Evolutionary conservation across 73 alveolate genomes (phyloP).

Genomic region (Blepharisma japonicum): DNA sequence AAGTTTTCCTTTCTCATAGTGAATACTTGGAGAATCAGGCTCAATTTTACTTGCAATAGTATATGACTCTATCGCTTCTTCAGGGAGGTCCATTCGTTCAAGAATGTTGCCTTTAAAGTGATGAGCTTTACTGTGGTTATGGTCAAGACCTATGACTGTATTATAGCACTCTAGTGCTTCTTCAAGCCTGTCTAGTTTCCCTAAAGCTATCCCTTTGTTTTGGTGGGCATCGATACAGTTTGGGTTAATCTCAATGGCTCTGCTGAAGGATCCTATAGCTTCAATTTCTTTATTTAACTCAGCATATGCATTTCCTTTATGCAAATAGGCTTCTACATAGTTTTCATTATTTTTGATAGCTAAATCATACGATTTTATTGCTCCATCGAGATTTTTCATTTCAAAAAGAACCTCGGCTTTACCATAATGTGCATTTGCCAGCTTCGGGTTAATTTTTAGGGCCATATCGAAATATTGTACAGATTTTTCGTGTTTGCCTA

Average conservation of each 20-base stretch:
- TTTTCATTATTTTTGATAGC: too few relatives aligned
- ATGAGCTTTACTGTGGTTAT: constrained; percentile 79
- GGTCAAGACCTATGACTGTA: constrained; percentile 71
- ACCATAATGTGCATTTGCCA: background rate
- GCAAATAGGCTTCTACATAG: constrained; percentile 44
- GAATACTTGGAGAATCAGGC: constrained; percentile 42
- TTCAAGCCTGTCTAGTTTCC: constrained; percentile 73
- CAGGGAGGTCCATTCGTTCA: constrained; percentile 1
- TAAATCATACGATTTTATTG: too few relatives aligned
- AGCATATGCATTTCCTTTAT: constrained; percentile 86
- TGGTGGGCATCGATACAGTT: constrained; percentile 75
- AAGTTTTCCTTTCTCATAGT: background rate
- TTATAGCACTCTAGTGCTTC: constrained; percentile 78
- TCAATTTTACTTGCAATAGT: constrained; percentile 75
- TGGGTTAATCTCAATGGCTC: constrained; percentile 82
- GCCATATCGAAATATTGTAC: constrained; percentile 53
- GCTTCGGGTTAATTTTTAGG: background rate
- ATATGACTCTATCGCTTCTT: background rate
- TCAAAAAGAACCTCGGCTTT: background rate
- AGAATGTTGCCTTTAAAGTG: constrained; percentile 61
- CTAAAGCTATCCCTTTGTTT: constrained; percentile 81
- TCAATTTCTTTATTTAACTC: constrained; percentile 72
- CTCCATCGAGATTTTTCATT: too few relatives aligned
- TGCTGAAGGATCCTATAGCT: constrained; percentile 72
- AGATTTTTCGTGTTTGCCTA: constrained; percentile 79